Evolutionary conservation across 768 basidiomycete species (phyloP), one percentile per base, ranked within the genome.

Genomic region (Heimioporus sp.): DNA sequence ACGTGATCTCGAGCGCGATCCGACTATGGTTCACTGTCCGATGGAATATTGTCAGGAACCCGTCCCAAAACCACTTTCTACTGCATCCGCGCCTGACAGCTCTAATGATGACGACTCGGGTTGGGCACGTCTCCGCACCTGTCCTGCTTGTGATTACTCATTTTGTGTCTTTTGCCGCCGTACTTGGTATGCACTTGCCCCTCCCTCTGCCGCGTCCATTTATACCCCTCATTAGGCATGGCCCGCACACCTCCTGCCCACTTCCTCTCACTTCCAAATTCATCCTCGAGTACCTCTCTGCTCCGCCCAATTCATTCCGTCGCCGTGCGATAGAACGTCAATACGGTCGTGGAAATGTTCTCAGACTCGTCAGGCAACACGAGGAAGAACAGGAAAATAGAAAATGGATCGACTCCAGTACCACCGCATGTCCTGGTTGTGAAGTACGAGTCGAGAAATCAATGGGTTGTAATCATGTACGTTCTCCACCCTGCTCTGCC

Each of bases 401-500:
- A 58, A 72, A 80, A 59, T 95, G 89, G 90, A 73, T 95, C 24
- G 76, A 82, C 28, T 63, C 72, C 32, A 81, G 79, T 38, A 89
- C 92, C 11, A 86, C 77, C 68, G 72, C 74, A 17, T 90, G 89
- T 64, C 88, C 92, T 5, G 83, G 83, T 6, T 95, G 93, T 69
- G 59, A 70, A 6, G 77, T 89, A 13, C 74, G 80, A 53, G 86
- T 93, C 11, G 87, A 90, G 70, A 90, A 91, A 70, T 80, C 76
- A 16, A 58, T 77, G 53, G 92, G 92, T 2, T 95, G 93, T 71
- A 95, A 95, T 68, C 93, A 96, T 71, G 92, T 92, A 72, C 55
- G 85, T 73, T 40, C 43, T 40, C 43, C 9, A 16, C 32, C 38
- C 32, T 43, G 11, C 10, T 17, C 43, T 28, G 3, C 20, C 34